Evolutionary conservation across 192 early-diverging fungal genomes (phyloP).

Genomic region (Linnemannia elongata): DNA sequence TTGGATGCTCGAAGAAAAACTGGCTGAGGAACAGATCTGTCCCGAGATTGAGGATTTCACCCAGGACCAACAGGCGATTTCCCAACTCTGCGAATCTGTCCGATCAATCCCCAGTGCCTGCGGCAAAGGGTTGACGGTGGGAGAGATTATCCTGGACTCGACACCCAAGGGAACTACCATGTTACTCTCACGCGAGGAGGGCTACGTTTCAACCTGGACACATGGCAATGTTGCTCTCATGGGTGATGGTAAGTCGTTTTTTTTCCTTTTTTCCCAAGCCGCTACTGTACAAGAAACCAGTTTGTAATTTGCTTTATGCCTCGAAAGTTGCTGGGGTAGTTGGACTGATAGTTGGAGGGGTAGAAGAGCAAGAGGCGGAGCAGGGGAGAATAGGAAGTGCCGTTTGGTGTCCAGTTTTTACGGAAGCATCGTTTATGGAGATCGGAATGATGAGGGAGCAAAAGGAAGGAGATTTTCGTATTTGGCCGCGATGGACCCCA

Average conservation of each 20-base stretch:
- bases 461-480: not conserved
- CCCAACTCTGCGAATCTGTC: not conserved
- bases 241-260: conserved; percentile 44
- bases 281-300: too few relatives aligned
- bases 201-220: conserved; percentile 37
- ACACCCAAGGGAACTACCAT: conserved; percentile 24
- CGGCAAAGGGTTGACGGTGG: not conserved
- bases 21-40: conserved; percentile 9
- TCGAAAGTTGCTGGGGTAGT: too few relatives aligned
- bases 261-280: not conserved
- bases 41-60: conserved; percentile 45
- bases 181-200: conserved; percentile 37
- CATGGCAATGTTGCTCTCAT: conserved; percentile 42
- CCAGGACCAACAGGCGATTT: not conserved
- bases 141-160: conserved; percentile 28
- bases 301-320: too few relatives aligned
- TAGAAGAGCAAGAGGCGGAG: too few relatives aligned
- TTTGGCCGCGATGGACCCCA: not conserved
- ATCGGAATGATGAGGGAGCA: not conserved
- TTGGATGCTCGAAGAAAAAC: conserved; percentile 41
- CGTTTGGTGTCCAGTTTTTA: not conserved
- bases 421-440: not conserved
- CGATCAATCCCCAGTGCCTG: conserved; percentile 15
- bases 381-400: too few relatives aligned
- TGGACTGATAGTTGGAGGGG: too few relatives aligned